These are phyloP conservation scores for Podospora tetraspora DNA, from an alignment of 495 filamentous ascomycete genomes.

Conservation along the genomic window DNA sequence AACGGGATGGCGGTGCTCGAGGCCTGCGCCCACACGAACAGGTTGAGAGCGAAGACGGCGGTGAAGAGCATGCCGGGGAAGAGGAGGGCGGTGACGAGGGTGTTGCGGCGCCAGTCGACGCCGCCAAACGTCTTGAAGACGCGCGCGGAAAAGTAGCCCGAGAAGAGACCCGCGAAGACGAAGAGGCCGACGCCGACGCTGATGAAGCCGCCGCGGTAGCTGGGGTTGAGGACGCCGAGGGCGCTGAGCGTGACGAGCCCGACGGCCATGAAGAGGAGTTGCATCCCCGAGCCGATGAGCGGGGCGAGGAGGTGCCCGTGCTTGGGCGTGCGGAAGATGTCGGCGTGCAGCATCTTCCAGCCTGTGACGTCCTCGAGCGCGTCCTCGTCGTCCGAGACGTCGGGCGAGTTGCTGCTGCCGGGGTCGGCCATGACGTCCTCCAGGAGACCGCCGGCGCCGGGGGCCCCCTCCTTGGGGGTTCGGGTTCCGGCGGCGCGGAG, in stretches of 20 bases:
- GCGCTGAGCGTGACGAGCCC: conserved; percentile 75
- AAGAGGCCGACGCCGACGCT: conserved; percentile 83
- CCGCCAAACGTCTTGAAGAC: conserved; percentile 87
- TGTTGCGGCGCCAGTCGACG: conserved; percentile 72
- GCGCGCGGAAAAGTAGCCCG: conserved; percentile 84
- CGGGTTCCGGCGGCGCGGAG: conserved; percentile 29
- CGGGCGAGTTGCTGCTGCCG: conserved; percentile 55
- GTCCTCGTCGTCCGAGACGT: conserved; percentile 70
- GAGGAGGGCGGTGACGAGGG: conserved; percentile 74
- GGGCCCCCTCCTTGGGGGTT: conserved; percentile 50
- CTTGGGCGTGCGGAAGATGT: conserved; percentile 80
- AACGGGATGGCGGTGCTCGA: conserved; percentile 90
- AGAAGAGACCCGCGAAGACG: conserved; percentile 81
- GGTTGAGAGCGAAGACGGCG: conserved; percentile 77
- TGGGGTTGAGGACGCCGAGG: conserved; percentile 81
- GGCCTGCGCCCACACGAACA: conserved; percentile 92
- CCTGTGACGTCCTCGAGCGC: conserved; percentile 77
- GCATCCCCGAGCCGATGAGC: conserved; percentile 82
- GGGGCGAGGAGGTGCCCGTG: conserved; percentile 78
- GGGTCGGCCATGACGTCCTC: conserved; percentile 54
- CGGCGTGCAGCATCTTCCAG: conserved; percentile 92
- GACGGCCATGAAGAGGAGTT: conserved; percentile 80
- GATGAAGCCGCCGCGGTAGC: conserved; percentile 87
- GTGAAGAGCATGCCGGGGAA: conserved; percentile 80
- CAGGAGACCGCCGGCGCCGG: conserved; percentile 54